phyloP scores from a whole-genome alignment of 345 rosid species.

The Melaleuca alternifolia region DNA sequence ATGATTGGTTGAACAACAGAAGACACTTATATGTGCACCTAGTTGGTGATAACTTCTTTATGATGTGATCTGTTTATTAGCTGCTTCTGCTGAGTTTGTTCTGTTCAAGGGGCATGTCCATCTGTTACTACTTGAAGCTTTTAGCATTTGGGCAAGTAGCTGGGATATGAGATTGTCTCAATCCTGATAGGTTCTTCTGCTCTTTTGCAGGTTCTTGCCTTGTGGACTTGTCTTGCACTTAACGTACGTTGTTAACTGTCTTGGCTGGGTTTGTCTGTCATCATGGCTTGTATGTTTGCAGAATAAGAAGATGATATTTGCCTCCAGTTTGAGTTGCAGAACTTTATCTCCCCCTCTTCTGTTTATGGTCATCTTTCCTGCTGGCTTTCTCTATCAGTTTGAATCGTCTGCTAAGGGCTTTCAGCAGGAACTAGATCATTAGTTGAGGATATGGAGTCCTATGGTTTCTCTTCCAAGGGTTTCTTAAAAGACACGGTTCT shows the following conservation, averaged over 20 bases:
- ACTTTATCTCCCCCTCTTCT: not conserved
- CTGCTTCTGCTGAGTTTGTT: not conserved
- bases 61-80: not conserved
- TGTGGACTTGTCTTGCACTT: not conserved
- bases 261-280: not conserved
- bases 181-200: not conserved
- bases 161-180: not conserved
- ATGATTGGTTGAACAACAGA: not conserved
- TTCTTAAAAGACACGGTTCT: not conserved
- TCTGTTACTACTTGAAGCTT: not conserved
- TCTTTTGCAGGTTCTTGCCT: not conserved
- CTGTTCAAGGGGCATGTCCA: not conserved
- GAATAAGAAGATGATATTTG: not conserved
- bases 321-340: not conserved
- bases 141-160: not conserved
- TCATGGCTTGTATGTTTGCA: not conserved
- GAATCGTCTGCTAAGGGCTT: not conserved
- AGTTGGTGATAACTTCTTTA: not conserved
- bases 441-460: not conserved
- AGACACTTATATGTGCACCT: rapidly evolving
- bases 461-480: not conserved
- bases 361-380: not conserved
- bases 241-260: not conserved
- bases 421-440: not conserved
- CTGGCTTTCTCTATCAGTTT: not conserved